Base-by-base conservation (phyloP, 2,329 filamentous ascomycete species). In the Arthrobotrys iridis region DNA sequence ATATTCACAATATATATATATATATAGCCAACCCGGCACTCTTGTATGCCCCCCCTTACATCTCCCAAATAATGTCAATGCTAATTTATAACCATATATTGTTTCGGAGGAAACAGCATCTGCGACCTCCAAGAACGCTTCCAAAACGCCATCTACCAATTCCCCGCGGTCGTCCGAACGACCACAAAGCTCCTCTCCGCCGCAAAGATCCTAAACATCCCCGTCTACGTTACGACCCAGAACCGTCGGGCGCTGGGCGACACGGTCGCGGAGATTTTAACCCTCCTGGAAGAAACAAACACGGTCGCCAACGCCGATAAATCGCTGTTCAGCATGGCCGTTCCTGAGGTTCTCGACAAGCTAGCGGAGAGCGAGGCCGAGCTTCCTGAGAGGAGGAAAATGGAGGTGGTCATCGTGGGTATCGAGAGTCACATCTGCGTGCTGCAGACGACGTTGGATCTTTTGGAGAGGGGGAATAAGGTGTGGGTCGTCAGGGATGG, bases 111-210 rank as follows among this genome's bases (percentile, higher is more conserved):
- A n/a, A n/a, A 33, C 77, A 97, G 93, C 80, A 88, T 98, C 81
- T 98, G 94, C 84, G 94, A 98, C 81, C 86, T 98, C 77, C 94
- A 98, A 84, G 94, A 97, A 79, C 96, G 93, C 82, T 98, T 98
- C 83, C 88, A 92, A 76, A 85, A 85, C 6, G 90, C 89, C 66
- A 97, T 98, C 79, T 88, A 90, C 83, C 90, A 96, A 81, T 97
- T 93, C 81, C 88, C 92, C 77, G 93, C 91, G 81, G 87, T 97
- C 89, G 92, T 85, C 72, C 84, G 81, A 6, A 92, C 90, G 20
- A 84, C 89, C 26, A 84, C 86, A 79, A 93, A 93, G 82, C 85
- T 93, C 81, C 86, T 93, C 80, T 85, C 84, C 80, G 89, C 89
- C 67, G 86, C 87, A 78, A 82, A 87, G 55, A 84, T 87, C 80